phyloP scores from a whole-genome alignment of 306 rosid genomes.

The Glycine latifolia region DNA sequence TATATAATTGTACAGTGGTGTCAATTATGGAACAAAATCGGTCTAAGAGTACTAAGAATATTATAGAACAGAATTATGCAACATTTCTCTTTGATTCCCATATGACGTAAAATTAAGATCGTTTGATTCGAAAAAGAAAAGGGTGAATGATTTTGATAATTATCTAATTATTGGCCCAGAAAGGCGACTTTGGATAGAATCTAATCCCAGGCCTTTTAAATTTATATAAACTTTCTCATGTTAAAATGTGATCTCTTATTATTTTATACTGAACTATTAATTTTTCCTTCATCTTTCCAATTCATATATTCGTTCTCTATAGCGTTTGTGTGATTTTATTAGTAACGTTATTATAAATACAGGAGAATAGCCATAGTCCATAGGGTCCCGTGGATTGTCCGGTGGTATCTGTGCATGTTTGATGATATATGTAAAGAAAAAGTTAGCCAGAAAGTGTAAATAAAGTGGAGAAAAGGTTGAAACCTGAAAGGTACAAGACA shows the following conservation, averaged over 20 bases:
- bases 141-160: not conserved
- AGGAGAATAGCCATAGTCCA: not conserved
- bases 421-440: constrained; percentile 32
- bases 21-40: constrained; percentile 35
- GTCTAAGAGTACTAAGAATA: constrained; percentile 25
- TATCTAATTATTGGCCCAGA: constrained; percentile 10
- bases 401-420: constrained; percentile 30
- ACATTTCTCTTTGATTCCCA: constrained; percentile 29
- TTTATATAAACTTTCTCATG: not conserved
- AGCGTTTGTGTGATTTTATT: too few relatives aligned
- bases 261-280: not conserved
- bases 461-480: constrained; percentile 13
- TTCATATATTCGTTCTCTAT: not conserved
- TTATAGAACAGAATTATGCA: constrained; percentile 19
- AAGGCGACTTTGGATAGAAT: constrained; percentile 22
- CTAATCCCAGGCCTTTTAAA: constrained; percentile 24
- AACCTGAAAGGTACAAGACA: constrained; percentile 39
- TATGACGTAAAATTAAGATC: constrained; percentile 35
- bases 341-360: too few relatives aligned
- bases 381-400: constrained; percentile 39
- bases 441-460: constrained; percentile 40
- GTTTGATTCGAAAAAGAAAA: constrained; percentile 1
- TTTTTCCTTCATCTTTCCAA: not conserved
- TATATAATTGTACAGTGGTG: constrained; percentile 8
- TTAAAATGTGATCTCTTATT: not conserved